Percentiles rank a stretch among this genome's conserved stretches.
Evolutionary conservation across 192 early-diverging fungal genomes (phyloP).

Genomic region (Linnemannia schmuckeri): DNA sequence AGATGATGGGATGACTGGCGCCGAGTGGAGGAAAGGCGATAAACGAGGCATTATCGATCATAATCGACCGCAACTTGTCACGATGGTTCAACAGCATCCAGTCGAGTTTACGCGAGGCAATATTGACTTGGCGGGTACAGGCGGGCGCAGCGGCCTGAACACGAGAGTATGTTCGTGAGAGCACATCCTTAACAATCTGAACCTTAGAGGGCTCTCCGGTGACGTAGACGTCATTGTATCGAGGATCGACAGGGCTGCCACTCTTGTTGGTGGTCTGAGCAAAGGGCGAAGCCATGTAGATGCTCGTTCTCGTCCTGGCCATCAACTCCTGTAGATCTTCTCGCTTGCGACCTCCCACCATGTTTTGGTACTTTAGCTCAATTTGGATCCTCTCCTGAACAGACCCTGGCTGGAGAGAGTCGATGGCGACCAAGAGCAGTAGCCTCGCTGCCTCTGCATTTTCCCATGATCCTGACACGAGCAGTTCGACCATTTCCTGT

Average conservation of each 20-base stretch:
- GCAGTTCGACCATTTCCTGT: slow-evolving; percentile 48
- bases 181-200: slow-evolving; percentile 55
- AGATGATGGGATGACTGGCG: slow-evolving; percentile 58
- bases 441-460: slow-evolving; percentile 47
- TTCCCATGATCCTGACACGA: slow-evolving; percentile 53
- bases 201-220: slow-evolving; percentile 62
- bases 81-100: slow-evolving; percentile 76
- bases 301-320: slow-evolving; percentile 76
- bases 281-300: slow-evolving; percentile 79
- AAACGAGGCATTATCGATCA: slow-evolving; percentile 79
- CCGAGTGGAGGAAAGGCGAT: slow-evolving; percentile 74
- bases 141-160: slow-evolving; percentile 38
- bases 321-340: slow-evolving; percentile 73
- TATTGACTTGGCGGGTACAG: slow-evolving; percentile 52
- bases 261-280: slow-evolving; percentile 49
- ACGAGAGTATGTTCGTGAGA: slow-evolving; percentile 57
- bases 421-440: slow-evolving; percentile 37
- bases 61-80: slow-evolving; percentile 70
- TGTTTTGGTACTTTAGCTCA: slow-evolving; percentile 70
- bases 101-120: slow-evolving; percentile 78
- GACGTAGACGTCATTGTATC: slow-evolving; percentile 60
- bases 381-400: slow-evolving; percentile 44
- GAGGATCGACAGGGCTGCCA: slow-evolving; percentile 27
- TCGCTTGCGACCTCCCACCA: slow-evolving; percentile 78
- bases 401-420: slow-evolving; percentile 27